Evolutionary conservation across 2,329 filamentous ascomycete genomes (phyloP).

Genomic region (Penicillium frequentans): DNA sequence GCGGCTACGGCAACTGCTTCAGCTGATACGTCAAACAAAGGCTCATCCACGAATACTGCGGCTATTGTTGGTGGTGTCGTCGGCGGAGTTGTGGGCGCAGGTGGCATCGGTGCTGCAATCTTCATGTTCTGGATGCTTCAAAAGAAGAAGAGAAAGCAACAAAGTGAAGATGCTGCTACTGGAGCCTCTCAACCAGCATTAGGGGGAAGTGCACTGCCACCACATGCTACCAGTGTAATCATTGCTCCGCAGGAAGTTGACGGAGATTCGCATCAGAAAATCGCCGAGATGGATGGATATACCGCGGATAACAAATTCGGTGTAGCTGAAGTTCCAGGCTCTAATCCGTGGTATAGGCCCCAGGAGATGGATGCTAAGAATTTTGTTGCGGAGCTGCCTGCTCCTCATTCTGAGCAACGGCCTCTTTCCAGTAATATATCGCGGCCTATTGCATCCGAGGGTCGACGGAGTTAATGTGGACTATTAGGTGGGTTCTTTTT

Average conservation of each 20-base stretch:
- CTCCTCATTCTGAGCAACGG: background rate
- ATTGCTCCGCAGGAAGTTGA: background rate
- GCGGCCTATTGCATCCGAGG: background rate
- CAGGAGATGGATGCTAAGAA: slow-evolving; percentile 7
- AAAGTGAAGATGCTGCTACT: background rate
- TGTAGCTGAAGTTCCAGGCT: background rate
- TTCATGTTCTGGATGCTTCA: slow-evolving; percentile 12
- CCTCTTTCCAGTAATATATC: background rate
- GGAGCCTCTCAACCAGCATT: background rate
- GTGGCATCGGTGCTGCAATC: slow-evolving; percentile 8
- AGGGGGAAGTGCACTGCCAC: background rate
- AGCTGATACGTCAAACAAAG: background rate
- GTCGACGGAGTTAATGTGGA: background rate
- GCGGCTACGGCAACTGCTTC: background rate
- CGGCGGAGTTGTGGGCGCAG: slow-evolving; percentile 13
- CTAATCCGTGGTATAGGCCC: background rate
- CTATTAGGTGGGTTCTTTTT: background rate
- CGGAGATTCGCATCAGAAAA: background rate
- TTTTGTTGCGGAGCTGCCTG: slow-evolving; percentile 8
- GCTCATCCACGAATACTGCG: slow-evolving; percentile 1
- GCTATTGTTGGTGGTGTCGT: slow-evolving; percentile 17
- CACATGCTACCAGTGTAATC: background rate
- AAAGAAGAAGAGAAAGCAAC: slow-evolving; percentile 12
- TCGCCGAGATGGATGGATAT: slow-evolving; percentile 8
- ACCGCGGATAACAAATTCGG: background rate